Conservation (phyloP, 306 rosid species). For the Vigna angularis region DNA sequence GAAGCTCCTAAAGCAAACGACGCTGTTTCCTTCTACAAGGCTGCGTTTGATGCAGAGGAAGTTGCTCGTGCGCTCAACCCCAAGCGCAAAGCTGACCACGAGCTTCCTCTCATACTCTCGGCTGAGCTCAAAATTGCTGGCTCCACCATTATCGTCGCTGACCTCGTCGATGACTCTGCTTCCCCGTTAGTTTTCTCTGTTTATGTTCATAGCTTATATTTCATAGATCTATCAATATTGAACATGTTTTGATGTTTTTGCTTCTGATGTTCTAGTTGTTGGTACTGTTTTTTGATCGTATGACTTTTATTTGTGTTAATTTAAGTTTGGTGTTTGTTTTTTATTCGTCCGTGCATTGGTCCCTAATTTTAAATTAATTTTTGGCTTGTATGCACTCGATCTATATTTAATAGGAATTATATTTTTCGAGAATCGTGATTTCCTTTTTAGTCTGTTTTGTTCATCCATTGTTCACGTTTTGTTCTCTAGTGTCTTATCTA, state of each 20-base stretch:
- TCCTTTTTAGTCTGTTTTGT: background rate
- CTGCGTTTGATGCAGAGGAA: constrained; percentile 82
- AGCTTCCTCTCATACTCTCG: constrained; percentile 62
- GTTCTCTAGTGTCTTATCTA: background rate
- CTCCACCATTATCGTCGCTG: constrained; percentile 60
- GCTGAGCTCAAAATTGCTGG: constrained; percentile 73
- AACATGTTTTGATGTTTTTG: background rate
- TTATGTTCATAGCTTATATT: too few species aligned
- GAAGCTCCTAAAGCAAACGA: constrained; percentile 76
- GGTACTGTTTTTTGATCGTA: background rate
- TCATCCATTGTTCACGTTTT: background rate
- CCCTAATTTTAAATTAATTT: rapidly evolving
- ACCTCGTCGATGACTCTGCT: constrained; percentile 44
- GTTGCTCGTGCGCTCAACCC: constrained; percentile 58
- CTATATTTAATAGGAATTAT: background rate
- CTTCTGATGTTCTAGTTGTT: background rate
- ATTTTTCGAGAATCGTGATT: background rate
- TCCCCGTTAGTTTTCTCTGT: constrained; percentile 46
- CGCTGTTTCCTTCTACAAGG: constrained; percentile 77
- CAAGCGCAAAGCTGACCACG: constrained; percentile 92
- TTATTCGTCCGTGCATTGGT: background rate
- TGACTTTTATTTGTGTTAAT: background rate
- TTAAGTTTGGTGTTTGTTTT: background rate
- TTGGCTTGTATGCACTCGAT: background rate
- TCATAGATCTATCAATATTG: background rate